Conservation (phyloP, 768 basidiomycete species). For the Candolleomyces eurysporus region DNA sequence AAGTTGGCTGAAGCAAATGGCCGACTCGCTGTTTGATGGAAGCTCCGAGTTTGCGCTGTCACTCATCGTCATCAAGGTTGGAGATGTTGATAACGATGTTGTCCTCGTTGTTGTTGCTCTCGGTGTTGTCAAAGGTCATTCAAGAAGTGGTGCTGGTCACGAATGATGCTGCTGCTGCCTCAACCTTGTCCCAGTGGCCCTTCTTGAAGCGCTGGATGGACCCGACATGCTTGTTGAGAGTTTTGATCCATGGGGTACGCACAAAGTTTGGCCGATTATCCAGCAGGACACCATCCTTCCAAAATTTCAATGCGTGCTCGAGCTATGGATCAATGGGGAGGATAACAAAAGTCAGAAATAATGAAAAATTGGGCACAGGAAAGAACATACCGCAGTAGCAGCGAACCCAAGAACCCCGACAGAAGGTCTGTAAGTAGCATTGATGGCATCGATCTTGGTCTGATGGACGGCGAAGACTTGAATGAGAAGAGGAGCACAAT, state of each 20-base stretch:
- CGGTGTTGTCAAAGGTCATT: neutral
- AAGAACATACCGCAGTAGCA: constrained; percentile 2
- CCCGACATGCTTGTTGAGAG: neutral
- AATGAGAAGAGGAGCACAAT: neutral
- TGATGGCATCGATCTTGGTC: neutral
- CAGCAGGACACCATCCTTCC: neutral
- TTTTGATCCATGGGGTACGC: neutral
- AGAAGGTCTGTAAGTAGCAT: neutral
- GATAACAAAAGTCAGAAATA: neutral
- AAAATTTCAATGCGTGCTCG: constrained; percentile 1
- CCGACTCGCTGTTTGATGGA: too few relatives aligned
- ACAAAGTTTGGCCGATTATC: neutral
- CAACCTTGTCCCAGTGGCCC: constrained; percentile 1
- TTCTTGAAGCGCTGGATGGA: neutral
- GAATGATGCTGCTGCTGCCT: neutral
- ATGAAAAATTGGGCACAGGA: neutral
- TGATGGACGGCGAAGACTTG: constrained; percentile 1
- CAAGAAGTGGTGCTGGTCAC: neutral
- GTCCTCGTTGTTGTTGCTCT: neutral
- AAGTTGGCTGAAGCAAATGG: too few relatives aligned
- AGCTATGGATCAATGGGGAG: too few relatives aligned
- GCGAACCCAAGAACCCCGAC: neutral
- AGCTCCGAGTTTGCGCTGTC: too few relatives aligned
- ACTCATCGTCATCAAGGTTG: too few relatives aligned
- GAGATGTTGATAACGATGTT: too few relatives aligned